Conservation (phyloP, 768 basidiomycete species). For the Candolleomyces eurysporus region DNA sequence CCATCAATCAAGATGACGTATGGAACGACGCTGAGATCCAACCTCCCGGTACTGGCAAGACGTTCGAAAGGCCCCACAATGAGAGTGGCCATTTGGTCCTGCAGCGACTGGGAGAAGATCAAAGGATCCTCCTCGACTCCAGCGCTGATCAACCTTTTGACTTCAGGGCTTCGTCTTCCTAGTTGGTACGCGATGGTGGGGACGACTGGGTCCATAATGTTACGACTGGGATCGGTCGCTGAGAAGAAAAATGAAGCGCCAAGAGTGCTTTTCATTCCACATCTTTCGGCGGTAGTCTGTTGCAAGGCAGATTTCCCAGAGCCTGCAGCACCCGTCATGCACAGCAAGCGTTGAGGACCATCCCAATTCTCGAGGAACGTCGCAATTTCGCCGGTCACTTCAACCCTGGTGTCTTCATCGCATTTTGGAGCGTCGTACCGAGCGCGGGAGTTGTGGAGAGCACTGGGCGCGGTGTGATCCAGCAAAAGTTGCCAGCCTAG, state of each 20-base stretch:
- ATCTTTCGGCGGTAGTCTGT: conserved; percentile 9
- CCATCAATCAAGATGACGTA: too few species aligned
- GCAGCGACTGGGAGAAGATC: background rate
- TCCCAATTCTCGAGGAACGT: background rate
- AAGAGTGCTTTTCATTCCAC: background rate
- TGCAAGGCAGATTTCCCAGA: conserved; percentile 4
- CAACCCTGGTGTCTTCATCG: conserved; percentile 5
- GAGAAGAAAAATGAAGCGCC: conserved; percentile 11
- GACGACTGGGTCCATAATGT: conserved; percentile 5
- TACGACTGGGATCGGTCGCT: background rate
- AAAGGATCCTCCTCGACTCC: background rate
- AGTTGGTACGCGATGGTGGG: conserved; percentile 12
- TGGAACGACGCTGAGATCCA: background rate
- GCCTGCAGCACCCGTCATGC: background rate
- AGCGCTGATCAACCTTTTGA: background rate
- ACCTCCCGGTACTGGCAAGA: too few species aligned
- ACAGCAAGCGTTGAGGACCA: background rate
- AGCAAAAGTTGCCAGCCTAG: background rate
- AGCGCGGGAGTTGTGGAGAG: background rate
- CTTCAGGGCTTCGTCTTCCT: background rate
- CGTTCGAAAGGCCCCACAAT: background rate
- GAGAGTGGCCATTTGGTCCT: conserved; percentile 5
- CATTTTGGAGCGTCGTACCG: conserved; percentile 7
- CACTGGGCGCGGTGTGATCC: background rate
- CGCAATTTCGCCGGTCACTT: background rate